phyloP scores from a whole-genome alignment of 345 rosid genomes.

The Bruguiera parviflora region DNA sequence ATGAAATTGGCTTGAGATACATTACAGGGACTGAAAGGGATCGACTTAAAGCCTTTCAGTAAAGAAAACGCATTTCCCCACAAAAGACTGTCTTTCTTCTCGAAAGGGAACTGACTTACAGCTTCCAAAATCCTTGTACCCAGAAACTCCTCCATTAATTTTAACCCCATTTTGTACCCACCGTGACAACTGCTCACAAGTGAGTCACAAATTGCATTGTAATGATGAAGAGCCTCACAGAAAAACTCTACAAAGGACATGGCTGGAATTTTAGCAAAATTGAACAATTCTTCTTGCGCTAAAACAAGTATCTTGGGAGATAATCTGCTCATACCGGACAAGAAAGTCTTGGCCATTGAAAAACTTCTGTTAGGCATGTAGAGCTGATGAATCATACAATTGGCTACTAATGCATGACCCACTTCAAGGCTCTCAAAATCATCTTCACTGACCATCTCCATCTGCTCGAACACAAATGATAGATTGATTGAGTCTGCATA shows the following conservation, averaged over 20 bases:
- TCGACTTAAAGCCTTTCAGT: slow-evolving; percentile 13
- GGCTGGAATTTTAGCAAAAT: slow-evolving; percentile 1
- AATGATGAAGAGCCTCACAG: slow-evolving; percentile 5
- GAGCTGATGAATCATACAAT: slow-evolving; percentile 6
- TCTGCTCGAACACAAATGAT: slow-evolving; percentile 15
- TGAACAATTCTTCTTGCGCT: not conserved
- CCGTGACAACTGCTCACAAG: slow-evolving; percentile 5
- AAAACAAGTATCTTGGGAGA: not conserved
- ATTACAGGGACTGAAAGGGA: slow-evolving; percentile 19
- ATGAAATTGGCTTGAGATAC: slow-evolving; percentile 31
- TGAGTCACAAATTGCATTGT: slow-evolving; percentile 28
- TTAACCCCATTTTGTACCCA: slow-evolving; percentile 14
- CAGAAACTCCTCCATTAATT: slow-evolving; percentile 24
- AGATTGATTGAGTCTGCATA: slow-evolving; percentile 17
- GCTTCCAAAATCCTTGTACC: slow-evolving; percentile 21
- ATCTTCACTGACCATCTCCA: slow-evolving; percentile 8
- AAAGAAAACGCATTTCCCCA: slow-evolving; percentile 20
- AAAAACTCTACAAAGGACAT: slow-evolving; percentile 6
- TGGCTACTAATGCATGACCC: not conserved
- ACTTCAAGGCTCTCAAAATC: slow-evolving; percentile 7
- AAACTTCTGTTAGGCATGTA: slow-evolving; percentile 8
- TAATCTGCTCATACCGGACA: slow-evolving; percentile 20
- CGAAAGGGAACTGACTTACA: slow-evolving; percentile 22
- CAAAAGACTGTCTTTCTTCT: slow-evolving; percentile 6
- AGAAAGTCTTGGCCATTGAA: slow-evolving; percentile 14